Percentiles rank a stretch among this genome's conserved stretches.
phyloP scores from a whole-genome alignment of 345 rosid species.

The Noccaea bulbosa region DNA sequence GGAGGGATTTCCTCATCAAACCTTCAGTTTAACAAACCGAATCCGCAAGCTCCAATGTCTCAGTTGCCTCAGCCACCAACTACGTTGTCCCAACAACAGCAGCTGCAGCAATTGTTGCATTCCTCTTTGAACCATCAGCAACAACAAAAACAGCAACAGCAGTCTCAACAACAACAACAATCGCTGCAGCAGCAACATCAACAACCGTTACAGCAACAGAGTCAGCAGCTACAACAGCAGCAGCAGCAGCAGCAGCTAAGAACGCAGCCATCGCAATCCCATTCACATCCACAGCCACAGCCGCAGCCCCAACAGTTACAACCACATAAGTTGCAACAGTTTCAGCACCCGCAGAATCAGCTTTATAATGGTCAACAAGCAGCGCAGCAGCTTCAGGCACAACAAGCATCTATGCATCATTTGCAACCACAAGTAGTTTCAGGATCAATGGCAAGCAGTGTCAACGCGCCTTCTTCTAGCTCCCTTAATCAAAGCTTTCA shows the following conservation, averaged over 20 bases:
- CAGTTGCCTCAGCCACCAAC: slow-evolving; percentile 49
- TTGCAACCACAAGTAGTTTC: slow-evolving; percentile 44
- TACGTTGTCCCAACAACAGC: slow-evolving; percentile 49
- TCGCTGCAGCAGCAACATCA: slow-evolving; percentile 40
- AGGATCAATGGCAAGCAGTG: slow-evolving; percentile 41
- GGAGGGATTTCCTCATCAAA: slow-evolving; percentile 43
- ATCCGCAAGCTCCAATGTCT: slow-evolving; percentile 38
- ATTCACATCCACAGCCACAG: slow-evolving; percentile 46
- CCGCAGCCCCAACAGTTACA: slow-evolving; percentile 43
- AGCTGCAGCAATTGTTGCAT: slow-evolving; percentile 47
- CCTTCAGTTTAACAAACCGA: slow-evolving; percentile 44
- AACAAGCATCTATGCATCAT: slow-evolving; percentile 41
- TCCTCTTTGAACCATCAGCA: slow-evolving; percentile 44
- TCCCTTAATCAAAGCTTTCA: slow-evolving; percentile 38
- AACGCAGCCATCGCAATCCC: slow-evolving; percentile 45
- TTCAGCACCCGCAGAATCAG: slow-evolving; percentile 54
- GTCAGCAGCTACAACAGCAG: slow-evolving; percentile 35
- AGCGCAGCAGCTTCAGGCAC: slow-evolving; percentile 36
- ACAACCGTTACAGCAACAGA: slow-evolving; percentile 41
- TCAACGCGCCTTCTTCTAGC: slow-evolving; percentile 31
- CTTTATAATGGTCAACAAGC: slow-evolving; percentile 39
- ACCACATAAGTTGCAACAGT: slow-evolving; percentile 39
- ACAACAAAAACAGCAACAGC: slow-evolving; percentile 29
- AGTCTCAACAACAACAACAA: slow-evolving; percentile 41
- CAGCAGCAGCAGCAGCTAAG: slow-evolving; percentile 45